Evolutionary conservation across 129 eudicot genomes (phyloP).

Genomic region (Chrysanthemum seticuspe): DNA sequence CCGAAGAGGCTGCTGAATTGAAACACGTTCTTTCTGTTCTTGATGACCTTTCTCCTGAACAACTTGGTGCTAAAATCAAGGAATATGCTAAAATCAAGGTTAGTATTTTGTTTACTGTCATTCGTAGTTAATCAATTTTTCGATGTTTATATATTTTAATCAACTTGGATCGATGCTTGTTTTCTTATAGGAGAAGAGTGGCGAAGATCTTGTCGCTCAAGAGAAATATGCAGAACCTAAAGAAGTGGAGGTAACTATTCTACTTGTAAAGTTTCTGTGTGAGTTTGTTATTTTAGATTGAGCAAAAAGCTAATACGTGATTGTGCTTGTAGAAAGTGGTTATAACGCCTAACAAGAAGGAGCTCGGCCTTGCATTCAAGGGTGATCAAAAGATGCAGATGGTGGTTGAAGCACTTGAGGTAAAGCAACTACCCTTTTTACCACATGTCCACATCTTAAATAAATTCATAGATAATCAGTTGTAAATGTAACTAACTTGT

Average conservation of each 20-base stretch:
- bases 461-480: no score
- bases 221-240: slow-evolving; percentile 60
- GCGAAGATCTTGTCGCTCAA: slow-evolving; percentile 57
- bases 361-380: slow-evolving; percentile 64
- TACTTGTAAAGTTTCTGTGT: neutral
- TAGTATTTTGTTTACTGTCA: slow-evolving; percentile 1
- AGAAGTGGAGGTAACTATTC: slow-evolving; percentile 63
- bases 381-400: slow-evolving; percentile 42
- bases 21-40: no score
- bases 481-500: no score
- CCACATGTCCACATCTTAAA: no score
- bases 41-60: no score
- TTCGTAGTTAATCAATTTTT: neutral
- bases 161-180: neutral
- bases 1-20: no score
- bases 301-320: neutral
- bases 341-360: slow-evolving; percentile 53
- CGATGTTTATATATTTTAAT: neutral
- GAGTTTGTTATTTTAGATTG: neutral
- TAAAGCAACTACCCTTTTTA: slow-evolving; percentile 3
- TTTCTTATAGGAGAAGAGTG: slow-evolving; percentile 52
- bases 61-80: no score
- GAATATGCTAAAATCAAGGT: slow-evolving; percentile 27
- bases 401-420: slow-evolving; percentile 65
- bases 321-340: slow-evolving; percentile 42